Evolutionary conservation across 2,329 filamentous ascomycete species (phyloP).

Genomic region (Ceratocystiopsis sp.): DNA sequence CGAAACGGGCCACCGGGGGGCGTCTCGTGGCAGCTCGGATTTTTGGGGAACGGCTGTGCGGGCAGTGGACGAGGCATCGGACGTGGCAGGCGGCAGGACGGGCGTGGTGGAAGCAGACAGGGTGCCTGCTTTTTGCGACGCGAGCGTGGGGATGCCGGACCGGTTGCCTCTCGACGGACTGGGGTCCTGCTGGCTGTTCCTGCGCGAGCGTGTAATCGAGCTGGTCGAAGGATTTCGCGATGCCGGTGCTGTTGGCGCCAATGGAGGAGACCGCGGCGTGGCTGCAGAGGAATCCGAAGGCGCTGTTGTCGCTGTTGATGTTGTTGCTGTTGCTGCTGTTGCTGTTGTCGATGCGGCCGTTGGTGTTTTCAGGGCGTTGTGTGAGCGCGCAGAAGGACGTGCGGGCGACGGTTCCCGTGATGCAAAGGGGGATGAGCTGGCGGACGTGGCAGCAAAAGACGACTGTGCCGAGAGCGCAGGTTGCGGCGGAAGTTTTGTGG

Average conservation of each 20-base stretch:
- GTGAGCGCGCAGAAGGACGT: slow-evolving; percentile 19
- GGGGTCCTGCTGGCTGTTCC: slow-evolving; percentile 45
- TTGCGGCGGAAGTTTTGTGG: slow-evolving; percentile 5
- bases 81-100: slow-evolving; percentile 39
- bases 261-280: background rate
- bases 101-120: slow-evolving; percentile 54
- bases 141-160: slow-evolving; percentile 39
- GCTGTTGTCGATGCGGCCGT: slow-evolving; percentile 12
- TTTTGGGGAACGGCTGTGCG: slow-evolving; percentile 51
- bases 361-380: slow-evolving; percentile 12
- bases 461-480: slow-evolving; percentile 8
- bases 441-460: slow-evolving; percentile 14
- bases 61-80: slow-evolving; percentile 35
- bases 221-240: slow-evolving; percentile 1
- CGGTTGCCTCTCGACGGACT: slow-evolving; percentile 39
- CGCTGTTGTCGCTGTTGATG: slow-evolving; percentile 3
- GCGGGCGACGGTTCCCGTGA: slow-evolving; percentile 31
- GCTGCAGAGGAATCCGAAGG: too few relatives aligned
- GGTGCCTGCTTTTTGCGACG: slow-evolving; percentile 38
- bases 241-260: background rate
- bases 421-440: slow-evolving; percentile 15
- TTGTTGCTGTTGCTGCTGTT: slow-evolving; percentile 12
- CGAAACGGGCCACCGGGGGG: slow-evolving; percentile 59
- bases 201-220: slow-evolving; percentile 34
- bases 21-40: slow-evolving; percentile 34